Evolutionary conservation across 2,329 filamentous ascomycete species (phyloP).

Genomic region (Talaromyces rugulosus): DNA sequence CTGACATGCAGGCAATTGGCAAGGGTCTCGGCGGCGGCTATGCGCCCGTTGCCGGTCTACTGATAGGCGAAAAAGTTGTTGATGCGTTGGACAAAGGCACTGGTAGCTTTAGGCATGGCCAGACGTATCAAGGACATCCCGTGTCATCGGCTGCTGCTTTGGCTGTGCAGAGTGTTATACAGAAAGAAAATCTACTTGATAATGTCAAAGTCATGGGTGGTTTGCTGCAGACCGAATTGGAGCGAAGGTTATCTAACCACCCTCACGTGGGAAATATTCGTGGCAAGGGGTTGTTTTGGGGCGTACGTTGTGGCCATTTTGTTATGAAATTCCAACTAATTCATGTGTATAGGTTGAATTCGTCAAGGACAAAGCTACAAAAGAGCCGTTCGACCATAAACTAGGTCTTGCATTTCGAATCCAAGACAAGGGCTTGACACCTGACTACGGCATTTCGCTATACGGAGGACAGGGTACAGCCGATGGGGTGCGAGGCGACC

Average conservation of each 20-base stretch:
- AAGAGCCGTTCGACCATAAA: conserved; percentile 49
- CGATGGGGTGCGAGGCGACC: conserved; percentile 60
- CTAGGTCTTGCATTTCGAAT: conserved; percentile 46
- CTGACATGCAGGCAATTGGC: conserved; percentile 58
- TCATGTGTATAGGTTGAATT: conserved; percentile 47
- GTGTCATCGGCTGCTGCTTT: conserved; percentile 56
- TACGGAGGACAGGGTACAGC: conserved; percentile 62
- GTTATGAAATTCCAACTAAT: neutral
- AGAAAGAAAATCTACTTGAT: conserved; percentile 53
- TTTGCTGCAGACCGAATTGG: conserved; percentile 40
- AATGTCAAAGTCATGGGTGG: conserved; percentile 56
- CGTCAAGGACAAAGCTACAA: conserved; percentile 51
- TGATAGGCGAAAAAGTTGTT: conserved; percentile 49
- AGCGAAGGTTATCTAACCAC: conserved; percentile 40
- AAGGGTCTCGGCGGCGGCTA: conserved; percentile 59
- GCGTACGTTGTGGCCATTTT: conserved; percentile 37
- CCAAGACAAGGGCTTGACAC: conserved; percentile 46
- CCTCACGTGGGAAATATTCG: conserved; percentile 55
- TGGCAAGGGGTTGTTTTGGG: conserved; percentile 57
- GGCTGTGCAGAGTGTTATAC: conserved; percentile 58
- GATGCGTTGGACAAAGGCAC: conserved; percentile 46
- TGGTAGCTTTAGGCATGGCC: conserved; percentile 53
- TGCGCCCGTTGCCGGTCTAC: conserved; percentile 51
- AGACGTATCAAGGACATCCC: conserved; percentile 59
- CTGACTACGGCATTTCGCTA: conserved; percentile 50